phyloP scores from a whole-genome alignment of 2,329 filamentous ascomycete genomes.

The Camillea tinctor region DNA sequence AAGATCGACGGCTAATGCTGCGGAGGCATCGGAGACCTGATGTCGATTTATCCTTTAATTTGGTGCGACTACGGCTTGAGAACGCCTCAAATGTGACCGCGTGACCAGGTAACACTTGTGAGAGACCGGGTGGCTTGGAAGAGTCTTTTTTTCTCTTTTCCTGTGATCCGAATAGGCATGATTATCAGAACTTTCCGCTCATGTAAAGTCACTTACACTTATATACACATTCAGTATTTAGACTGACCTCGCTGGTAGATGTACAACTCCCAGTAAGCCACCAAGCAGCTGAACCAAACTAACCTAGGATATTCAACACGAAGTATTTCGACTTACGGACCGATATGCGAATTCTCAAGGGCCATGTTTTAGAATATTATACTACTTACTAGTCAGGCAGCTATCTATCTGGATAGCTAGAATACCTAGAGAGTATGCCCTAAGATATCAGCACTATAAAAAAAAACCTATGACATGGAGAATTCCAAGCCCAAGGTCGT shows the following conservation, averaged over 20 bases:
- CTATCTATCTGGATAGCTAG: neutral
- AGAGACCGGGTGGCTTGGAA: neutral
- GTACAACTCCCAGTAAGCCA: too few species aligned
- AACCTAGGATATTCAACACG: neutral
- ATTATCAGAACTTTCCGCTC: neutral
- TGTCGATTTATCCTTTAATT: neutral
- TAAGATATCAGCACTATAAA: neutral
- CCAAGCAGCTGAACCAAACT: too few species aligned
- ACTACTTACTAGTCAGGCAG: neutral
- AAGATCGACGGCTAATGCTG: neutral
- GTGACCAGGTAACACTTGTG: neutral
- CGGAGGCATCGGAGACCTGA: neutral
- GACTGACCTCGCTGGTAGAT: neutral
- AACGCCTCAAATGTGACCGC: neutral
- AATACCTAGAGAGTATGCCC: neutral
- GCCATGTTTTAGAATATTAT: neutral
- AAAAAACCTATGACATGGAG: neutral
- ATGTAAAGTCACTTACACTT: neutral
- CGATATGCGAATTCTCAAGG: neutral
- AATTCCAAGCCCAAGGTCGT: neutral
- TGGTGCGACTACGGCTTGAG: neutral
- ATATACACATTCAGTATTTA: neutral
- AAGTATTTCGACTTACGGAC: neutral
- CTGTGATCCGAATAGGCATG: too few species aligned
- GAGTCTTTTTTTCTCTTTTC: neutral